Percentiles rank a stretch among this genome's conserved stretches.
These are phyloP conservation scores for Lepidium campestre DNA, from an alignment of 441 rosid genomes.

Conservation along the genomic window DNA sequence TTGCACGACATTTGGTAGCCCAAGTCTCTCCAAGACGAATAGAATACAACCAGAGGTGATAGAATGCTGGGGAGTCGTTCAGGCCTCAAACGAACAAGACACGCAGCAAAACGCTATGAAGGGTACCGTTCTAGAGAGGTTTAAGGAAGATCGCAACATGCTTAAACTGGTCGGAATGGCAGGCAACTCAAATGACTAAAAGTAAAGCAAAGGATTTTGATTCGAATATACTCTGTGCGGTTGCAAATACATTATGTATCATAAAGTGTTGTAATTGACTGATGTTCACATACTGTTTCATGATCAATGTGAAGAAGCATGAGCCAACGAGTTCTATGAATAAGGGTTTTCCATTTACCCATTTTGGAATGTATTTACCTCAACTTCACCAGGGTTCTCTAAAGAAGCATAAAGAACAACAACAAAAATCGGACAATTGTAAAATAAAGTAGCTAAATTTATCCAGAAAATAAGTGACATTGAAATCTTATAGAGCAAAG, in stretches of 20 bases:
- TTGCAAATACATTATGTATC: neutral
- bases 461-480: slow-evolving; percentile 2
- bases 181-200: slow-evolving; percentile 50
- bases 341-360: neutral
- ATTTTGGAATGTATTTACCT: neutral
- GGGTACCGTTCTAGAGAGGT: slow-evolving; percentile 64
- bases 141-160: slow-evolving; percentile 82
- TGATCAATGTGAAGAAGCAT: neutral
- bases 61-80: slow-evolving; percentile 86
- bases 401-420: neutral
- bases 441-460: neutral
- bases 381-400: neutral
- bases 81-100: slow-evolving; percentile 27
- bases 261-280: neutral
- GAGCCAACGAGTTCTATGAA: no score
- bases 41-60: slow-evolving; percentile 59
- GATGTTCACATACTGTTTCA: neutral
- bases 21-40: slow-evolving; percentile 53
- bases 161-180: slow-evolving; percentile 86
- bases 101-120: slow-evolving; percentile 38
- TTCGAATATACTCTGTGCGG: neutral
- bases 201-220: neutral
- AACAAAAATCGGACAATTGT: neutral
- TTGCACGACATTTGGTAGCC: slow-evolving; percentile 76
- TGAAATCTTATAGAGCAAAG: neutral